Conservation (phyloP, 1,139 yeast species). For the Yamadazyma songkhlaensis region DNA sequence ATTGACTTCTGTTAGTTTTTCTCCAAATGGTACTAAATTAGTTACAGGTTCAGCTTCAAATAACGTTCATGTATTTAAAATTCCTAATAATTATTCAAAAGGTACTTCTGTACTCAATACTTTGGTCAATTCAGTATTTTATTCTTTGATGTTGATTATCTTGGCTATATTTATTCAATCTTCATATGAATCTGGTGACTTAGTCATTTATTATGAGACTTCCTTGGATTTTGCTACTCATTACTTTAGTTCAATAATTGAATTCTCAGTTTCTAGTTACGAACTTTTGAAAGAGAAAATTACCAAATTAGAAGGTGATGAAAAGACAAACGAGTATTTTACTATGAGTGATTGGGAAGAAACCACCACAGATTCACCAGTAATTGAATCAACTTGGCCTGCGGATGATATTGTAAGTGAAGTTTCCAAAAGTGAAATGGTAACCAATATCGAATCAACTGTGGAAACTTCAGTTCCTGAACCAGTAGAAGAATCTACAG, state of each 20-base stretch:
- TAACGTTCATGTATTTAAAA: slow-evolving; percentile 58
- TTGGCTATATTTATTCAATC: slow-evolving; percentile 46
- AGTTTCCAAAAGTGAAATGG: slow-evolving; percentile 4
- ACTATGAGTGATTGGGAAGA: slow-evolving; percentile 27
- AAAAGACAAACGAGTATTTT: slow-evolving; percentile 22
- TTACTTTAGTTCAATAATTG: slow-evolving; percentile 20
- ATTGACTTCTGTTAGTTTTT: slow-evolving; percentile 69
- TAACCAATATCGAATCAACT: slow-evolving; percentile 1
- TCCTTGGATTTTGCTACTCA: slow-evolving; percentile 16
- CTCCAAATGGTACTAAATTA: slow-evolving; percentile 63
- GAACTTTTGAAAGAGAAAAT: slow-evolving; percentile 41
- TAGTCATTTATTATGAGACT: slow-evolving; percentile 21
- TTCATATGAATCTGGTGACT: slow-evolving; percentile 36
- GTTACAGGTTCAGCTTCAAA: slow-evolving; percentile 85
- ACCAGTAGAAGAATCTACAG: slow-evolving; percentile 8
- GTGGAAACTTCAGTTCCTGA: slow-evolving; percentile 6
- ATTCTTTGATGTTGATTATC: slow-evolving; percentile 44
- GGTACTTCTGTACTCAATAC: slow-evolving; percentile 45
- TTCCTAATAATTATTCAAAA: slow-evolving; percentile 52
- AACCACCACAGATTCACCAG: not conserved
- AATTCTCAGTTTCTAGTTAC: slow-evolving; percentile 20
- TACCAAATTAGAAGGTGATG: slow-evolving; percentile 29
- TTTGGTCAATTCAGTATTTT: slow-evolving; percentile 36
- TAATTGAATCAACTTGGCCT: slow-evolving; percentile 4
- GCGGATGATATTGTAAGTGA: slow-evolving; percentile 4